Evolutionary conservation across 2,329 filamentous ascomycete genomes (phyloP).

Genomic region (Cytospora mali): DNA sequence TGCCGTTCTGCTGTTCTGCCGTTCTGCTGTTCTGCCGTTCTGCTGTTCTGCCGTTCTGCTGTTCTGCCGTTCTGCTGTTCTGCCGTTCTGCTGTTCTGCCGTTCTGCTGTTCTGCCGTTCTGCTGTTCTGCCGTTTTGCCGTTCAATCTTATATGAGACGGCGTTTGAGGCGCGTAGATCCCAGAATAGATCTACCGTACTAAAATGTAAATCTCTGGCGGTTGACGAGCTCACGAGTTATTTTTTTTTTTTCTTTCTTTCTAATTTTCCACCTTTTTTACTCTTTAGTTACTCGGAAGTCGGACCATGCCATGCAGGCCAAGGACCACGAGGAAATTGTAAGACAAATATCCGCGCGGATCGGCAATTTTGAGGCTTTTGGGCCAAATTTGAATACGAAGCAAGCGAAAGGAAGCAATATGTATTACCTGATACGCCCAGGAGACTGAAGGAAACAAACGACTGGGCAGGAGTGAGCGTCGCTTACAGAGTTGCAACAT

Average conservation of each 20-base stretch:
- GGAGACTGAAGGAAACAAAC: background rate
- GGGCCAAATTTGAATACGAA: constrained; percentile 16
- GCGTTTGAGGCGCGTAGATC: background rate
- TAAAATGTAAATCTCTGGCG: background rate
- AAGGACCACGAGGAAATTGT: background rate
- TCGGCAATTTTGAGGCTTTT: background rate
- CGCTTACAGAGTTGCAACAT: constrained; percentile 7
- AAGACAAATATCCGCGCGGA: constrained; percentile 1
- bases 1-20: background rate
- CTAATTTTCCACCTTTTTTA: too few species aligned
- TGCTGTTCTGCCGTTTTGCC: background rate
- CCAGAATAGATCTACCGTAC: background rate
- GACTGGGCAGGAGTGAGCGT: background rate
- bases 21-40: background rate
- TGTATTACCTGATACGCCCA: constrained; percentile 17
- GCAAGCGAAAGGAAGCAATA: constrained; percentile 19
- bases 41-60: background rate
- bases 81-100: background rate
- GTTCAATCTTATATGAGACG: background rate
- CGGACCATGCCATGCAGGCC: too few species aligned
- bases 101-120: too few species aligned
- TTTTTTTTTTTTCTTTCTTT: too few species aligned
- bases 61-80: background rate
- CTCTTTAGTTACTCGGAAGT: background rate
- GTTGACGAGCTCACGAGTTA: background rate